Evolutionary conservation across 192 early-diverging fungal genomes (phyloP), one percentile per base, ranked within the genome.

Genomic region (Pilaira anomala): DNA sequence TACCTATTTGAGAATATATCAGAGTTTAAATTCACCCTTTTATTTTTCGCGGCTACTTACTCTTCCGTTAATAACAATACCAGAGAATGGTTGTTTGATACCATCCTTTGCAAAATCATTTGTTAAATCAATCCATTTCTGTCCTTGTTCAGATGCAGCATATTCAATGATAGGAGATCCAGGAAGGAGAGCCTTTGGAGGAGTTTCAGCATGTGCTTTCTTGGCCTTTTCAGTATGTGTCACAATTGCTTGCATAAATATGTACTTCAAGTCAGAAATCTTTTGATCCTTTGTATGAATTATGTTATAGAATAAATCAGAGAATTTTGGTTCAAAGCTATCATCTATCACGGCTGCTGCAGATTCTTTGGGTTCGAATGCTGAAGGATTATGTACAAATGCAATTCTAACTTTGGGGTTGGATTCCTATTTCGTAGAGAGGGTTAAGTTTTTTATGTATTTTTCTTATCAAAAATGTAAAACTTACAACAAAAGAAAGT

Each of bases 1-100:
- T n/a, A 78, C 63, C 77, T 83, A 67, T 13, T 44, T 39, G 21
- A 6, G 19, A 48, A 50, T 39, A 61, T 21, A n/a, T 44, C 18
- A 53, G 19, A 16, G n/a, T n/a, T n/a, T n/a, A n/a, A n/a, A n/a
- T n/a, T n/a, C n/a, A n/a, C n/a, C n/a, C n/a, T 13, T n/a, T 53
- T n/a, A 8, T 16, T 30, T 22, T 30, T 19, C 9, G 16, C 5
- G 21, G 26, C 42, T 49, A 64, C 76, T 61, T 68, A 87, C 73
- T 21, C 88, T 78, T 7, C 87, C 88, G 51, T 92, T 90, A 21
- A 85, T 71, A n/a, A 87, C 71, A 19, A 89, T 58, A 14, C 61
- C 58, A 28, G 56, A 67, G 36, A 36, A 56, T 49, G 18, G 55
- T 48, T 13, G 56, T 12, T 18, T 71, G 62, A 74, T 54, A 5